Base-by-base conservation (phyloP, 306 rosid species). In the Pyrus bretschneideri region DNA sequence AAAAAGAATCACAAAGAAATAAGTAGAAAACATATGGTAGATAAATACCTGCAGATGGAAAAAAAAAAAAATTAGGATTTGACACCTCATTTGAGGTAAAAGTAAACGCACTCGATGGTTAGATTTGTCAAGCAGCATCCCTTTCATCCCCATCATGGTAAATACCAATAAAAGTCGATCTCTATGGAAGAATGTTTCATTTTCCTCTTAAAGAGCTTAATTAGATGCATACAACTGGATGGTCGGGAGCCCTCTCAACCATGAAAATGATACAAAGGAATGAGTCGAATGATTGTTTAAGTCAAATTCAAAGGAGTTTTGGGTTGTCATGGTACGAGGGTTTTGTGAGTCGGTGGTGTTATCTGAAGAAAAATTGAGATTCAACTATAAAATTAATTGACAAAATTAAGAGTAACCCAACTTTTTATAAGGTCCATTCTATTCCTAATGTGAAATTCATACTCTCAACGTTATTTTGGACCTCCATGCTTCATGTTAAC, bases 181-280 rank as follows among this genome's bases (percentile, higher is more conserved):
- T 51, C 55, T 51, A 51, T 38, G 54, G 85, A 82, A 86, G 91
- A 88, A 90, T 87, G 93, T 89, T 87, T 91, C 89, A 75, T 86
- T 93, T 85, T 84, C 88, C 76, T 81, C 74, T 88, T n/a, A 85
- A 88, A 87, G 86, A 78, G 78, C 85, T 5, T 83, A 49, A 15
- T 13, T 82, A 86, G 88, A 88, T 89, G 87, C 89, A 78, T 71
- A 87, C 96, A 85, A 81, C 88, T 90, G 89, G 82, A 85, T 84
- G 92, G 88, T 85, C 93, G 84, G 78, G 60, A 68, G 33, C 83
- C 78, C 55, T 64, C 80, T 68, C 81, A 69, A 70, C 45, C 46
- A 51, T 71, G 89, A 88, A 84, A 81, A 84, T 77, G 91, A 86
- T 79, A 67, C 78, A 19, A 75, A 80, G 44, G 79, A 87, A 81